phyloP scores from a whole-genome alignment of 176 grass and related monocot species.

The Oryza nivara region DNA sequence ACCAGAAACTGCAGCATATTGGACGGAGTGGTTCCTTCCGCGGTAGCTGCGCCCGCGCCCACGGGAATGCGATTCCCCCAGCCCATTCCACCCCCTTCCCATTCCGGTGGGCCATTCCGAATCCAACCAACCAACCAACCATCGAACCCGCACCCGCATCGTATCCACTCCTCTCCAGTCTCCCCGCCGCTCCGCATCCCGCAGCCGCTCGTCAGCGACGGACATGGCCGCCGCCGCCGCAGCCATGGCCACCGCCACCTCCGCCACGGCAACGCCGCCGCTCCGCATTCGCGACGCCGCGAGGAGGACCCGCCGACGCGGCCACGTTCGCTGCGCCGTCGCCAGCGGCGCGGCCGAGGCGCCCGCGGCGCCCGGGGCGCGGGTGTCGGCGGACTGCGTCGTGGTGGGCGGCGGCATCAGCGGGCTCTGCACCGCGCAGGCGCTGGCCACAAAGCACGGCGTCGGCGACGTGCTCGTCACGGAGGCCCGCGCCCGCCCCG shows the following conservation, averaged over 20 bases:
- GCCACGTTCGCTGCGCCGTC: constrained; percentile 16
- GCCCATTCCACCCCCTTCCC: background rate
- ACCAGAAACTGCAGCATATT: too few species aligned
- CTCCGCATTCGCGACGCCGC: background rate
- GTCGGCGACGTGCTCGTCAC: constrained; percentile 67
- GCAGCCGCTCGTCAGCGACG: background rate
- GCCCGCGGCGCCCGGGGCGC: background rate
- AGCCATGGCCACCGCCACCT: too few species aligned
- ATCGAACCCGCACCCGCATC: constrained; percentile 22
- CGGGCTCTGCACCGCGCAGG: constrained; percentile 92
- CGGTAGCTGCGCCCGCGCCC: background rate
- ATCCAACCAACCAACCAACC: background rate
- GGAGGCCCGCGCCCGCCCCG: constrained; percentile 68
- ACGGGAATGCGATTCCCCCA: constrained; percentile 16
- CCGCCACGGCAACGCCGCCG: background rate
- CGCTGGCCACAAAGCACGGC: constrained; percentile 61
- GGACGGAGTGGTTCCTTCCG: too few species aligned
- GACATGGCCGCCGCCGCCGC: constrained; percentile 38
- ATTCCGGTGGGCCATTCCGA: constrained; percentile 12
- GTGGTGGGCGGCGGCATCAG: constrained; percentile 89
- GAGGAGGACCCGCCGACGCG: background rate
- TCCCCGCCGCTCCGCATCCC: background rate
- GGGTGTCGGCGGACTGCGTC: constrained; percentile 70
- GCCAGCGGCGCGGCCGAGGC: constrained; percentile 33
- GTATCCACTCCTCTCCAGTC: background rate